A percentile compares a stretch with the other conserved stretches of the same genome.
These are phyloP conservation scores for Conoideocrella luteorostrata DNA, from an alignment of 2,329 filamentous ascomycete species.

Conservation along the genomic window DNA sequence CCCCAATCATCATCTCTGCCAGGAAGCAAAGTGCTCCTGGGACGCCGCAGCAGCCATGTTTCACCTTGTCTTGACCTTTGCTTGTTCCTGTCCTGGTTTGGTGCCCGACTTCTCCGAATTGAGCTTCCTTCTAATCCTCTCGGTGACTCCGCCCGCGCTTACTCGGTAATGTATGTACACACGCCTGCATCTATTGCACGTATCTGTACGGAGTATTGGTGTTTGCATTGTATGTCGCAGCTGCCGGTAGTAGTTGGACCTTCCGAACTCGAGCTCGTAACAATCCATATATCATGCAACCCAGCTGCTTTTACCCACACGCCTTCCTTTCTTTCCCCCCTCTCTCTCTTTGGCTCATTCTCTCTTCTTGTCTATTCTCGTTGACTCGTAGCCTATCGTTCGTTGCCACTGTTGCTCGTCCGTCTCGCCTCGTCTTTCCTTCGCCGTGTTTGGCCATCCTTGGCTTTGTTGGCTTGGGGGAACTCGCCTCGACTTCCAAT, in stretches of 20 bases:
- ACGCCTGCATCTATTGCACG: no score
- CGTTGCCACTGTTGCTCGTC: not conserved
- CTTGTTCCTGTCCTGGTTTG: not conserved
- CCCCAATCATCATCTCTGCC: no score
- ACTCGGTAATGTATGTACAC: no score
- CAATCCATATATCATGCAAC: not conserved
- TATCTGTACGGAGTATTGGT: no score
- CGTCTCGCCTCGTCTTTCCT: no score
- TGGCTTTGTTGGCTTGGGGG: no score
- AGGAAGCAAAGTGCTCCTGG: not conserved
- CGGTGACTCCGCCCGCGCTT: not conserved
- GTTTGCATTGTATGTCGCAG: no score
- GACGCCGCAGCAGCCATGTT: slow-evolving; percentile 4
- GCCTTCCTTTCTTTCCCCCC: not conserved
- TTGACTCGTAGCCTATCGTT: not conserved
- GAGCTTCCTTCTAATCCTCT: not conserved
- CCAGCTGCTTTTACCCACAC: not conserved
- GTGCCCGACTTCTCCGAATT: no score
- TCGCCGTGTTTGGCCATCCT: no score
- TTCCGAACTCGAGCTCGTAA: not conserved
- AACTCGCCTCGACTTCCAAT: no score
- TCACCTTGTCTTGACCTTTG: slow-evolving; percentile 4
- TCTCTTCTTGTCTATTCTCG: not conserved
- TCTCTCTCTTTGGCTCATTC: not conserved
- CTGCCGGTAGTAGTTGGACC: no score